A percentile compares a stretch with the other conserved stretches of the same genome.
Conservation (phyloP, 441 rosid genomes). For the Populus hybrid region DNA sequence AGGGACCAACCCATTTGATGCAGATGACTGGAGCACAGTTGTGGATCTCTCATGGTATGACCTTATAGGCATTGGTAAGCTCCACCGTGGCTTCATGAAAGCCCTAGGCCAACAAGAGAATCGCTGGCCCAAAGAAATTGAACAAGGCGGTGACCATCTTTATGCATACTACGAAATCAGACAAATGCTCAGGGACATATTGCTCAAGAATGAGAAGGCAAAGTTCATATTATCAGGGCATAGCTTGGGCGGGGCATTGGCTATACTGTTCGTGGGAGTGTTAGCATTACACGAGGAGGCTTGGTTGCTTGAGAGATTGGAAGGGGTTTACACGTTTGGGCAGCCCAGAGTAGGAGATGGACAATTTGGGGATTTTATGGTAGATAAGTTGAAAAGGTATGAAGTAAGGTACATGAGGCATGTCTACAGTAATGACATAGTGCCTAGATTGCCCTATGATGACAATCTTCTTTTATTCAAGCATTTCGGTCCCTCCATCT, state of each 20-base stretch:
- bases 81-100: slow-evolving; percentile 73
- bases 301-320: slow-evolving; percentile 48
- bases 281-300: slow-evolving; percentile 45
- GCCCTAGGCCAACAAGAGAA: slow-evolving; percentile 66
- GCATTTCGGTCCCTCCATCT: slow-evolving; percentile 65
- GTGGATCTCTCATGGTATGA: slow-evolving; percentile 70
- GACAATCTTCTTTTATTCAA: slow-evolving; percentile 50
- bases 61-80: slow-evolving; percentile 43
- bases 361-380: slow-evolving; percentile 55
- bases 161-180: slow-evolving; percentile 60
- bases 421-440: slow-evolving; percentile 69
- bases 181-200: slow-evolving; percentile 32
- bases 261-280: slow-evolving; percentile 20
- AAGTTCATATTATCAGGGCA: slow-evolving; percentile 72
- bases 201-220: slow-evolving; percentile 36
- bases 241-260: slow-evolving; percentile 78
- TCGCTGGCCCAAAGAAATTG: slow-evolving; percentile 49
- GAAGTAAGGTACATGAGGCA: slow-evolving; percentile 48
- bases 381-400: slow-evolving; percentile 28
- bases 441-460: slow-evolving; percentile 78
- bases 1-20: slow-evolving; percentile 73
- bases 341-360: slow-evolving; percentile 83
- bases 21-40: slow-evolving; percentile 54
- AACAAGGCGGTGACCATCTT: background rate
- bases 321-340: slow-evolving; percentile 78